Conservation (phyloP, 257 asterid species). For the Cinchona pubescens region DNA sequence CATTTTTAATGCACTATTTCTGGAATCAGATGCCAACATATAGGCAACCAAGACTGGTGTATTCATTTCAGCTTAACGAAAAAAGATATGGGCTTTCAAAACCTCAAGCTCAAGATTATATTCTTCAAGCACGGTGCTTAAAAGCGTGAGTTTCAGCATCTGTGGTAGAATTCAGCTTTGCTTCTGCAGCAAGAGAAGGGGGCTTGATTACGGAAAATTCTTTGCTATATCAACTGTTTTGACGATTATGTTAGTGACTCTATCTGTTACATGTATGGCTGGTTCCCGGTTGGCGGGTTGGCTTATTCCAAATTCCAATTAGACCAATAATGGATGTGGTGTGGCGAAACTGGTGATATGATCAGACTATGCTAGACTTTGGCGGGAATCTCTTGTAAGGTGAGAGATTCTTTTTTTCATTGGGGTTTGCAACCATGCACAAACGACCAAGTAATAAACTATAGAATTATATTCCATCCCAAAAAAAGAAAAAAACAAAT, state of each 20-base stretch:
- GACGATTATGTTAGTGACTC: too few relatives aligned
- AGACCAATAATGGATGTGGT: not conserved
- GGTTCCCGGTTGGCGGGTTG: not conserved
- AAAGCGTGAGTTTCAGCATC: not conserved
- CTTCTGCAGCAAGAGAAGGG: too few relatives aligned
- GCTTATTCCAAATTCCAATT: not conserved
- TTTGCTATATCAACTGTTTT: too few relatives aligned
- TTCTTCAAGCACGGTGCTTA: too few relatives aligned
- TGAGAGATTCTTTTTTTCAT: constrained; percentile 20
- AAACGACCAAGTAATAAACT: not conserved
- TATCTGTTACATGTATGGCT: too few relatives aligned
- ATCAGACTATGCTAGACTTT: not conserved
- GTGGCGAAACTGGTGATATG: not conserved
- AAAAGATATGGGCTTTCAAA: too few relatives aligned
- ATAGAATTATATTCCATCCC: too few relatives aligned
- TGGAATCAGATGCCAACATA: too few relatives aligned
- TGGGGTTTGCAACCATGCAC: constrained; percentile 9
- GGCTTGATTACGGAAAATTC: too few relatives aligned
- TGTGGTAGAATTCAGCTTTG: not conserved
- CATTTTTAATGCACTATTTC: not conserved
- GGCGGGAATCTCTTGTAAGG: constrained; percentile 14
- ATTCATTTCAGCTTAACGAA: not conserved
- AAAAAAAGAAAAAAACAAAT: too few relatives aligned
- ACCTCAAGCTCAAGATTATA: not conserved
- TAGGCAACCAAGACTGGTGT: not conserved